Evolutionary conservation across 352 stramenopile genomes (phyloP), one percentile per base, ranked within the genome.

Genomic region (Phytophthora hybrid): DNA sequence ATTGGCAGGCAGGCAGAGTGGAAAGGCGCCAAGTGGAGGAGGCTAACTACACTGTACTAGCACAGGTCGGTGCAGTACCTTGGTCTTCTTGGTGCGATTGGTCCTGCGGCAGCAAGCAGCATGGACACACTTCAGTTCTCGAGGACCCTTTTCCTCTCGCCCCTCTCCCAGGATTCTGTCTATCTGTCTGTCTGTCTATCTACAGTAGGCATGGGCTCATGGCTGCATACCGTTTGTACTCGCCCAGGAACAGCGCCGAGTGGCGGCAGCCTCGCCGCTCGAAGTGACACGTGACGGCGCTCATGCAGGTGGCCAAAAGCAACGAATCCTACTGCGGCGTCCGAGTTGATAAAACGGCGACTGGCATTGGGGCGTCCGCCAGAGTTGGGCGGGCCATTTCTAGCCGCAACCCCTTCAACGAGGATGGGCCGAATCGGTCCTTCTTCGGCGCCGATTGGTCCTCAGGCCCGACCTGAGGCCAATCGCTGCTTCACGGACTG

Each of bases 161-260:
- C n/a, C n/a, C n/a, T n/a, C n/a, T n/a, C n/a, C n/a, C n/a, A n/a
- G n/a, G n/a, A n/a, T n/a, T n/a, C n/a, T n/a, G n/a, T n/a, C n/a
- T n/a, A n/a, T n/a, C n/a, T n/a, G n/a, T n/a, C n/a, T n/a, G n/a
- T n/a, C n/a, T n/a, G n/a, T n/a, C n/a, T n/a, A n/a, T n/a, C n/a
- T n/a, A n/a, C n/a, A n/a, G n/a, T n/a, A n/a, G n/a, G n/a, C n/a
- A n/a, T n/a, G n/a, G n/a, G n/a, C n/a, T n/a, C n/a, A n/a, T n/a
- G n/a, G n/a, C n/a, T n/a, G n/a, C n/a, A n/a, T n/a, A 74, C 60
- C 65, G 66, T 67, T 78, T 92, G 81, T 90, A 92, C 67, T 92
- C 79, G 52, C 21, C 57, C 55, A 73, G 52, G 57, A 92, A 92
- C 49, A 90, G 72, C 47, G 75, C 51, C 5, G 73, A 56, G 46